Evolutionary conservation across 495 filamentous ascomycete species (phyloP), one percentile per base, ranked within the genome.

Genomic region (Collariella sp.): DNA sequence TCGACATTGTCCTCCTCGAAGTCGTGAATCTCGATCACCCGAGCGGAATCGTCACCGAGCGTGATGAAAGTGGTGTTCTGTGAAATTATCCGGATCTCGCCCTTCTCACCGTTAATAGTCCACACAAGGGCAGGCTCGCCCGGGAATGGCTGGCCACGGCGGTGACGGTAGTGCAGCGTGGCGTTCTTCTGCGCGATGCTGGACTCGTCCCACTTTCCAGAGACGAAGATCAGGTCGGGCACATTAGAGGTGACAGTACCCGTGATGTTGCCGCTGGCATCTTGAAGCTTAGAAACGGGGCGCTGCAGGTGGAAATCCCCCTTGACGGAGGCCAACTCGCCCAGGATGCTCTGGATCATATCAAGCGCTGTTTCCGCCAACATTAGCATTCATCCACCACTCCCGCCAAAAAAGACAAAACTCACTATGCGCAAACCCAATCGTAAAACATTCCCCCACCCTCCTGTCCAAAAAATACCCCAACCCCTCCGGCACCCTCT

Each of bases 21-120:
- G 33, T 75, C 67, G 29, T 75, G 68, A 7, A 81, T 38, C 50
- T 74, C 64, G 9, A 83, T 66, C 13, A 66, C 67, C 11, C 67
- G 62, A 1, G 67, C 62, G 0, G 61, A 54, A 20, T 61, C 65
- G 7, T 55, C 54, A 5, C 68, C 62, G 10, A 71, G 67, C 31
- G 75, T 66, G n/a, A 79, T 18, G 9, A 69, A 68, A 1, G 65
- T 54, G 1, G 59, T 58, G 11, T 39, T 52, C 0, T 50, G 43
- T 1, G 68, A 68, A 1, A 71, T 67, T 18, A 83, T 61, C 19
- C 70, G 65, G 16, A 83, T 74, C 63, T 82, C 78, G 5, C 80
- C 81, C 57, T 73, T 76, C 23, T 74, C 69, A 44, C 80, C 79
- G 31, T 72, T 69, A 41, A 85, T 78, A 0, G 61, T 67, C 82